Base-by-base conservation (phyloP, 805 yeast genomes). In the Kodamaea neixiangensis region DNA sequence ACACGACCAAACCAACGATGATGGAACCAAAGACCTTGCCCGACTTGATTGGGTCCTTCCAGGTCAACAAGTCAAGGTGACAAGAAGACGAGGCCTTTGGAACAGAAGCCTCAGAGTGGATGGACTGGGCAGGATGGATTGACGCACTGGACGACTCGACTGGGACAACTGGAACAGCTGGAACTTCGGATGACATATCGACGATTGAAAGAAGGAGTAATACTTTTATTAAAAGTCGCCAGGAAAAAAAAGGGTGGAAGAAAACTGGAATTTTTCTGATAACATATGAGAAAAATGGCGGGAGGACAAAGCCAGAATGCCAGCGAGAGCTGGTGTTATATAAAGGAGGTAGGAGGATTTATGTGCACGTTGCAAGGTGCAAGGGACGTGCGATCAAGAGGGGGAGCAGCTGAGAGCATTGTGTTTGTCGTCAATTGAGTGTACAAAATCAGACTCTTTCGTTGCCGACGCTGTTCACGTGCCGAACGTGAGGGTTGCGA, bases 11-110 rank as follows among this genome's bases (percentile, higher is more conserved):
- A 21, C 77, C 68, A 22, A 76, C 66, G 43, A 89, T 64, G 54
- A 86, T 75, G 33, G 82, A 76, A 41, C 87, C 94, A 59, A 90
- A 81, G 42, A 86, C 82, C 63, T 85, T 83, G 55, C 87, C 97
- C 47, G 97, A 85, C 64, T 78, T 78, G 56, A 79, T 74, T 40
- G 97, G 94, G 64, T 86, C 76, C 57, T 79, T 73, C 96, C 96
- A 88, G 55, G 89, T 82, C 54, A 89, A 74, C 58, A 88, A 73
- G 38, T 10, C 33, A 40, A 50, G 19, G 20, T 20, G 37, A 15
- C 21, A 37, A 37, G 38, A 45, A 3, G 29, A 18, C 5, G 41
- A 9, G n/a, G 50, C 13, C 19, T 46, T 13, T 25, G 40, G 47
- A 13, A 42, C 40, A 31, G 50, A 44, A 34, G 49, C 47, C 25